These are phyloP conservation scores for Penicillium pancosmium DNA, from an alignment of 495 filamentous ascomycete species.

Conservation along the genomic window DNA sequence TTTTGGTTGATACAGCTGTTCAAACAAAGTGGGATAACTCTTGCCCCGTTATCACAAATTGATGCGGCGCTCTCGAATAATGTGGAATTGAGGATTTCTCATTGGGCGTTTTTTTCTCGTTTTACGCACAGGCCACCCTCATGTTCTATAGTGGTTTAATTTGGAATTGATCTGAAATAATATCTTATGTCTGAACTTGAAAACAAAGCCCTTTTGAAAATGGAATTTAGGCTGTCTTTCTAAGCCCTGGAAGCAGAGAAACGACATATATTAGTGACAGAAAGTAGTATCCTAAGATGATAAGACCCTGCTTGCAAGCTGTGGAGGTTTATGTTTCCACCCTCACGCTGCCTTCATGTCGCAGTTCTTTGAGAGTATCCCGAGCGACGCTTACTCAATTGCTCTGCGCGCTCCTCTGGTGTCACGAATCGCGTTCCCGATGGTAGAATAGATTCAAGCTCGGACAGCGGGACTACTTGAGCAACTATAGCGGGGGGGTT, in stretches of 20 bases:
- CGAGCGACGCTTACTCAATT: not conserved
- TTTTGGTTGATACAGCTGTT: constrained; percentile 25
- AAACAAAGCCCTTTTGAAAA: too few species aligned
- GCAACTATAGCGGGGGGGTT: not conserved
- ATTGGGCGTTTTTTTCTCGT: too few species aligned
- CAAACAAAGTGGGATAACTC: constrained; percentile 27
- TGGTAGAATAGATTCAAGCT: not conserved
- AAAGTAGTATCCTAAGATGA: too few species aligned
- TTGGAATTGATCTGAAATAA: too few species aligned
- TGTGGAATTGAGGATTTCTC: not conserved
- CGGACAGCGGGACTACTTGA: not conserved
- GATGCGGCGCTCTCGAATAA: not conserved
- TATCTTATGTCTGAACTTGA: too few species aligned
- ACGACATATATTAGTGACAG: too few species aligned
- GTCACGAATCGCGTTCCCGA: not conserved
- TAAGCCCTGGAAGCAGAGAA: too few species aligned
- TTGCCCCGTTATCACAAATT: constrained; percentile 34
- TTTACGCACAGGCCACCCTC: too few species aligned
- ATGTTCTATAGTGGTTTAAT: too few species aligned
- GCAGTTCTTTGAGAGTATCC: not conserved
- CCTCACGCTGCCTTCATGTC: not conserved
- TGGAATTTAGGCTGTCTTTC: too few species aligned
- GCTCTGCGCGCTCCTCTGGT: not conserved
- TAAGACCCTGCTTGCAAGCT: not conserved
- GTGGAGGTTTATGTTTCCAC: not conserved